Conservation (phyloP, 2,329 filamentous ascomycete genomes). For the Nemania abortiva region DNA sequence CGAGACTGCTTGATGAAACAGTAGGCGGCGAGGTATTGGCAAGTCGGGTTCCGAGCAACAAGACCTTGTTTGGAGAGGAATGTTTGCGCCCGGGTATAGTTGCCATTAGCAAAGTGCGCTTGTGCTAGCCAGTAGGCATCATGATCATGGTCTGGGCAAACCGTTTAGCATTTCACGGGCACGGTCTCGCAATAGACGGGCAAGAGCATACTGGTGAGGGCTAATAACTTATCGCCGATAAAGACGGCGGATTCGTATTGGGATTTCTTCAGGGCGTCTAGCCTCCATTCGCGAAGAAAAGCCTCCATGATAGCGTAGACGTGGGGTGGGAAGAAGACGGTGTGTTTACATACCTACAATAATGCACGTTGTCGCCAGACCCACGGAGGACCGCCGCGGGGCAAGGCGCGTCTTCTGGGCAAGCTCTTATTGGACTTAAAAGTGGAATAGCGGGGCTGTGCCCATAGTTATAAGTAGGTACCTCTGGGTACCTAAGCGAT, state of each 20-base stretch:
- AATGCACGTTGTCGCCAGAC: no score
- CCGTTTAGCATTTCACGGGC: slow-evolving; percentile 32
- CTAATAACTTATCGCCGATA: slow-evolving; percentile 95
- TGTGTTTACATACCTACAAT: slow-evolving; percentile 23
- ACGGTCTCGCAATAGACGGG: slow-evolving; percentile 2
- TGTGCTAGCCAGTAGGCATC: slow-evolving; percentile 99
- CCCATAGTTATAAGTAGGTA: no score
- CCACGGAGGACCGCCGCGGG: no score
- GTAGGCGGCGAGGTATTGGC: slow-evolving; percentile 91
- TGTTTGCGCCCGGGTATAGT: slow-evolving; percentile 90
- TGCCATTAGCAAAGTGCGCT: slow-evolving; percentile 94
- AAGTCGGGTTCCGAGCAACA: slow-evolving; percentile 83
- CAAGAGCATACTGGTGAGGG: slow-evolving; percentile 83
- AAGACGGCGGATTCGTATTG: slow-evolving; percentile 98
- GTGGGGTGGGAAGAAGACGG: slow-evolving; percentile 23
- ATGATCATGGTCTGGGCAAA: slow-evolving; percentile 80
- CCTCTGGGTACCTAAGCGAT: no score
- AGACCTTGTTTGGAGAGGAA: slow-evolving; percentile 88
- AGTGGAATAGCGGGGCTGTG: no score
- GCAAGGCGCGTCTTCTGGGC: no score
- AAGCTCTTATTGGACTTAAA: no score
- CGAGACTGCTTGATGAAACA: slow-evolving; percentile 93
- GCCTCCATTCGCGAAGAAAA: slow-evolving; percentile 92
- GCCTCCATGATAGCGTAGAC: slow-evolving; percentile 76
- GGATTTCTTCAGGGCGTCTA: slow-evolving; percentile 94